phyloP scores from a whole-genome alignment of 345 rosid species.

The Crucihimalaya himalaica region DNA sequence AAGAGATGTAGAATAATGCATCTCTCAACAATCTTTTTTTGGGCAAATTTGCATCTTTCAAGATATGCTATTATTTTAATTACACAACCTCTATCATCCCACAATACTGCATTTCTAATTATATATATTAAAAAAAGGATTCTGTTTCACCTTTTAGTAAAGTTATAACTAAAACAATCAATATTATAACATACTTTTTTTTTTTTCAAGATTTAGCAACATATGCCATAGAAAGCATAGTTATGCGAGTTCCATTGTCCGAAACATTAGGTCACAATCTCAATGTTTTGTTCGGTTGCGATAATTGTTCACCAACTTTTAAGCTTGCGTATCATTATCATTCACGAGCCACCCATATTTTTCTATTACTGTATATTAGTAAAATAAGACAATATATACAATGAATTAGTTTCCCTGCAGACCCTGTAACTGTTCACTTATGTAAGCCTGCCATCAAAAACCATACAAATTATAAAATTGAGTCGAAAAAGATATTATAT shows the following conservation, averaged over 20 bases:
- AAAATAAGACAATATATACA: not conserved
- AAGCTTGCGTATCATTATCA: slow-evolving; percentile 27
- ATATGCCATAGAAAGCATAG: slow-evolving; percentile 1
- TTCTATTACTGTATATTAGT: slow-evolving; percentile 3
- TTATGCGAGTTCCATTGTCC: slow-evolving; percentile 29
- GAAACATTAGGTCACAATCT: slow-evolving; percentile 32
- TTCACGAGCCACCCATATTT: slow-evolving; percentile 26
- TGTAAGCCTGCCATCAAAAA: slow-evolving; percentile 27
- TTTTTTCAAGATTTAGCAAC: slow-evolving; percentile 14
- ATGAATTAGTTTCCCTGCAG: not conserved
- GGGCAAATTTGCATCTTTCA: too few species aligned
- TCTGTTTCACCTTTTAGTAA: not conserved
- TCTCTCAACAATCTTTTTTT: not conserved
- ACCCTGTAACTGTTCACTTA: slow-evolving; percentile 19
- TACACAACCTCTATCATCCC: not conserved
- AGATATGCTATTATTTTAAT: not conserved
- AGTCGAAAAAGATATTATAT: not conserved
- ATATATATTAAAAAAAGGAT: not conserved
- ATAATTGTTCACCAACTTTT: slow-evolving; percentile 33
- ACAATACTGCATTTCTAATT: not conserved
- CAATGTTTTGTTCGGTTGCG: slow-evolving; percentile 38
- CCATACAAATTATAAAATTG: slow-evolving; percentile 13
- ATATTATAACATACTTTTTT: not conserved
- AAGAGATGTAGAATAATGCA: not conserved
- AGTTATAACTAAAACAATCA: not conserved